phyloP scores from a whole-genome alignment of 768 basidiomycete genomes.

The Brasilioporus rufonigricans region DNA sequence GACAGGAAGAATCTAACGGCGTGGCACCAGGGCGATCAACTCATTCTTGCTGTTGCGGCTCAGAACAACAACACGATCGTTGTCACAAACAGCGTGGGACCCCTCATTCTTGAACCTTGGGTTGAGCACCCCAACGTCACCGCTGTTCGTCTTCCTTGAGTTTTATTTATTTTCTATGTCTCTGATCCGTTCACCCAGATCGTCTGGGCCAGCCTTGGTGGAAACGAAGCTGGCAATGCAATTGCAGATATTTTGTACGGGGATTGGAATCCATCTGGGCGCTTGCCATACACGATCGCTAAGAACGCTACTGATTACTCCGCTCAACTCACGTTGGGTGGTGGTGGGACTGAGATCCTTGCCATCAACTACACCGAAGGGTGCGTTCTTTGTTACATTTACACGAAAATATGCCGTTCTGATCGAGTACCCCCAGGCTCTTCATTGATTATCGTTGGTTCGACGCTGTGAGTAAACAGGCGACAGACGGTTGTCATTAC shows the following conservation, averaged over 20 bases:
- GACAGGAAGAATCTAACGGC: conserved; percentile 40
- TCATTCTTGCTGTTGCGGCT: conserved; percentile 58
- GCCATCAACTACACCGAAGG: conserved; percentile 64
- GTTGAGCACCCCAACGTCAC: conserved; percentile 72
- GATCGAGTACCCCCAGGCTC: conserved; percentile 33
- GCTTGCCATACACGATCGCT: conserved; percentile 73
- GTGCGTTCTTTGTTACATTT: conserved; percentile 7
- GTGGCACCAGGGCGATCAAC: conserved; percentile 35
- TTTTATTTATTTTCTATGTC: conserved; percentile 7
- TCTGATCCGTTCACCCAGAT: conserved; percentile 28
- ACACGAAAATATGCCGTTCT: neutral
- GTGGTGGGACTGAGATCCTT: conserved; percentile 29
- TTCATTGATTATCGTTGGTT: conserved; percentile 74
- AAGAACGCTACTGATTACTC: conserved; percentile 53
- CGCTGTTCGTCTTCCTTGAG: conserved; percentile 47
- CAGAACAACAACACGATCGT: conserved; percentile 78
- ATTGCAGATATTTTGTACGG: conserved; percentile 80
- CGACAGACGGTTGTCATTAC: neutral
- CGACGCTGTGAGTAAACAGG: conserved; percentile 51
- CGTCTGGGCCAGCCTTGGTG: conserved; percentile 55
- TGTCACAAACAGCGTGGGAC: conserved; percentile 76
- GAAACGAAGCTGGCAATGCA: conserved; percentile 77
- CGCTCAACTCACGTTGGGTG: conserved; percentile 36
- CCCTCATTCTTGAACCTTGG: conserved; percentile 68
- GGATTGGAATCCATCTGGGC: conserved; percentile 68